A percentile compares a stretch with the other conserved stretches of the same genome.
These are phyloP conservation scores for Phytophthora hibernalis DNA, from an alignment of 352 stramenopile species.

Conservation along the genomic window DNA sequence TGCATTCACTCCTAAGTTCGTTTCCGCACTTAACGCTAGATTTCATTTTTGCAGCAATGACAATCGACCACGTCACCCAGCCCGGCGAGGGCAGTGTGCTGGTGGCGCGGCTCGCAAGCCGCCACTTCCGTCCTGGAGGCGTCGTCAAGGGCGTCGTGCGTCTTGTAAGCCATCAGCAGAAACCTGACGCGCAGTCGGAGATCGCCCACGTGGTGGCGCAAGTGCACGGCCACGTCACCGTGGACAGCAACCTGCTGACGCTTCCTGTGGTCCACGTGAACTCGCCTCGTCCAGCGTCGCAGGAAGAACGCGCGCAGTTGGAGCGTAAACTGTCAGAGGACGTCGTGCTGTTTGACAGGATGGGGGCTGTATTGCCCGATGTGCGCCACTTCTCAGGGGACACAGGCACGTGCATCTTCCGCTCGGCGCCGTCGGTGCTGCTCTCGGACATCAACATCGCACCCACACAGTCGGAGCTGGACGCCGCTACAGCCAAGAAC, in stretches of 20 bases:
- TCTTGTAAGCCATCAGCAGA: conserved; percentile 43
- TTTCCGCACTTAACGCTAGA: neutral
- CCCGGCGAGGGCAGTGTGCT: conserved; percentile 30
- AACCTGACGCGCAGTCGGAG: conserved; percentile 41
- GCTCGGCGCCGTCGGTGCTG: conserved; percentile 56
- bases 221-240: conserved; percentile 81
- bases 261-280: conserved; percentile 92
- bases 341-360: conserved; percentile 39
- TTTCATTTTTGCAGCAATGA: conserved; percentile 17
- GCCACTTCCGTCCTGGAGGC: conserved; percentile 59
- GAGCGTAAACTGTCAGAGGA: conserved; percentile 32
- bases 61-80: conserved; percentile 32
- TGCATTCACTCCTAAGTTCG: conserved; percentile 11
- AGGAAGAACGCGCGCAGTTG: conserved; percentile 27
- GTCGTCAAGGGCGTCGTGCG: conserved; percentile 63
- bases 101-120: conserved; percentile 50
- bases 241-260: conserved; percentile 94
- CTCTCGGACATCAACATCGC: conserved; percentile 69
- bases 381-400: conserved; percentile 63
- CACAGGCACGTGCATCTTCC: conserved; percentile 65
- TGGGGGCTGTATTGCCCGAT: conserved; percentile 36
- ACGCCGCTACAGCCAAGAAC: conserved; percentile 12
- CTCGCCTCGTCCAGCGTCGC: conserved; percentile 54
- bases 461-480: conserved; percentile 42
- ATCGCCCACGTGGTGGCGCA: conserved; percentile 63